Evolutionary conservation across 768 basidiomycete genomes (phyloP), one percentile per base, ranked within the genome.

Genomic region (Lactarius indigo): DNA sequence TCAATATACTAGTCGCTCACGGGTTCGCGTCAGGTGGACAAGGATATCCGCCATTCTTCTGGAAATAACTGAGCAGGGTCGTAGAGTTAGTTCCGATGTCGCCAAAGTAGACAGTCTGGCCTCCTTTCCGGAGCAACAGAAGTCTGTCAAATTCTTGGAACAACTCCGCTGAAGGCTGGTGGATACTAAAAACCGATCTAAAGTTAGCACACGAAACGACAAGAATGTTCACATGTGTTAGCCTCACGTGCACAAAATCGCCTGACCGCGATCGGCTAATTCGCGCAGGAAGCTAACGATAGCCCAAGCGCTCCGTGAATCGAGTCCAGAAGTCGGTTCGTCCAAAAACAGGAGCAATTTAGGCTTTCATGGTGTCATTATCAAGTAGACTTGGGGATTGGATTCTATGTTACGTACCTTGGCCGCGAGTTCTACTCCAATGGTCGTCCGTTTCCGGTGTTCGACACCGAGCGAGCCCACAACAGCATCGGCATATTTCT

Each of bases 21-120:
- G 91, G 92, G 74, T 96, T 96, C 72, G 87, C 87, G 68, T 88
- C 87, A 0, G 84, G 57, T 4, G 92, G 91, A 75, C 92, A 94
- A 33, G 75, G 68, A 52, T 52, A 52, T 1, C 90, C 94, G 17
- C 93, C 92, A 68, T 91, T 78, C 18, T 81, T 80, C 28, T 85
- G 85, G 73, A 95, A 93, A 78, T 96, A 96, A 5, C 86, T 81
- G 31, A 84, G 86, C 58, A 96, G 78, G 41, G 86, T 79, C 2
- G 78, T 72, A 4, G 91, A 90, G 68, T 92, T 89, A 52, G 80
- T 74, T 55, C 93, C 94, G 59, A 96, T 92, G 68, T 91, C 89
- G 52, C 94, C 94, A 73, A 92, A 96, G 81, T 96, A 96, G n/a
- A 95, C 91, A 1, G 81, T 84, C 74, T 86, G 77, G 28, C 94